Conservation (phyloP, 805 yeast species). For the Kodamaea kaohsiungensis region DNA sequence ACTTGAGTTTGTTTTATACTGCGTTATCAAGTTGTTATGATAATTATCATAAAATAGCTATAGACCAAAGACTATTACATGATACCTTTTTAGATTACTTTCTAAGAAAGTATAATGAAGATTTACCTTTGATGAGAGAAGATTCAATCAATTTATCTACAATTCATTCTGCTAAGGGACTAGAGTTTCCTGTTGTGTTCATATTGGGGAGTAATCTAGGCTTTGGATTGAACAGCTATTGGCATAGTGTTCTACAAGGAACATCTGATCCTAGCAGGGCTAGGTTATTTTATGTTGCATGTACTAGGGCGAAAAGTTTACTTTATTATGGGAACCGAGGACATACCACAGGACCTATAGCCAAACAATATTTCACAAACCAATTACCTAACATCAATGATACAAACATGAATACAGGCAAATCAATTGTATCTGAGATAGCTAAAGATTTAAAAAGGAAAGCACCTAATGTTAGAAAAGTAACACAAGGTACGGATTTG, state of each 20-base stretch:
- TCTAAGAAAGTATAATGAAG: constrained; percentile 42
- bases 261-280: constrained; percentile 27
- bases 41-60: constrained; percentile 8
- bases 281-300: constrained; percentile 60
- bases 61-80: constrained; percentile 5
- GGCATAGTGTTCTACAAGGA: constrained; percentile 6
- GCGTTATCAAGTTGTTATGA: constrained; percentile 21
- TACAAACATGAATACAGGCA: background rate
- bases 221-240: constrained; percentile 3
- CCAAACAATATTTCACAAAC: constrained; percentile 1
- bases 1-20: constrained; percentile 21
- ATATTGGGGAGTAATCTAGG: constrained; percentile 23
- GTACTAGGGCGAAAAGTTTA: constrained; percentile 59
- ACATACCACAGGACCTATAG: background rate
- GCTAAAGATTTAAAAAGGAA: background rate
- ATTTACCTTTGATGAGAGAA: constrained; percentile 24
- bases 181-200: constrained; percentile 72
- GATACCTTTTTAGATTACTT: constrained; percentile 39
- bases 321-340: constrained; percentile 27
- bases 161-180: constrained; percentile 72
- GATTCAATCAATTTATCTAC: constrained; percentile 58
- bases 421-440: background rate
- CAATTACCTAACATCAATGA: background rate
- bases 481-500: background rate
- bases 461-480: background rate